phyloP scores from a whole-genome alignment of 192 early-diverging fungal species.

The Backusella circina region DNA sequence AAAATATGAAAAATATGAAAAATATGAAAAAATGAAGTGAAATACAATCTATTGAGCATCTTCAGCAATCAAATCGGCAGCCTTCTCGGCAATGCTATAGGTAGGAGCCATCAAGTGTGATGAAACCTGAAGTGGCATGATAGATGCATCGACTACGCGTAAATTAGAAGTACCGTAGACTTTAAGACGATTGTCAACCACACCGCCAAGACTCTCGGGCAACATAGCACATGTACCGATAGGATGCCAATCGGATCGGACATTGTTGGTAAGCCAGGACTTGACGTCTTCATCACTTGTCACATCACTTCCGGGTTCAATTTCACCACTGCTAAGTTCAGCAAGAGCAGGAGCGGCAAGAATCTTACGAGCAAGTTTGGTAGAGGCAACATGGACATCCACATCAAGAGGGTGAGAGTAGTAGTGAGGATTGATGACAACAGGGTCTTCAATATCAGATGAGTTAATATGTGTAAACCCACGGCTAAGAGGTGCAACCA shows the following conservation, averaged over 20 bases:
- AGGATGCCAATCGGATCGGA: neutral
- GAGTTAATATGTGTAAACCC: neutral
- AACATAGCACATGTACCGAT: conserved; percentile 2
- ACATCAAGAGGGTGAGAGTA: neutral
- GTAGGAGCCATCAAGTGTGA: conserved; percentile 10
- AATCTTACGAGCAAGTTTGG: neutral
- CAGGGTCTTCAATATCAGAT: neutral
- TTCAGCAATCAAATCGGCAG: conserved; percentile 26
- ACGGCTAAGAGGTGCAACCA: neutral
- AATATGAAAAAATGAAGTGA: neutral
- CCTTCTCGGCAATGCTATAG: conserved; percentile 29
- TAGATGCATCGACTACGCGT: conserved; percentile 31
- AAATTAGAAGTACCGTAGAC: conserved; percentile 23
- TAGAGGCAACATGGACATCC: neutral
- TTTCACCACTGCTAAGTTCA: neutral
- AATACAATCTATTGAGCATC: neutral
- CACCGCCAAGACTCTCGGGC: conserved; percentile 9
- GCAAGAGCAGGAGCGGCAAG: neutral
- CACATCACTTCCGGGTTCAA: neutral
- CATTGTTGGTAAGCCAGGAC: neutral
- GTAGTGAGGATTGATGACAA: neutral
- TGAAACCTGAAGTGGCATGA: conserved; percentile 21
- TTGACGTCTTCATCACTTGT: neutral
- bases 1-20: neutral
- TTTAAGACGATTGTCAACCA: conserved; percentile 22